Evolutionary conservation across 2,329 filamentous ascomycete genomes (phyloP).

Genomic region (Scedosporium boydii): DNA sequence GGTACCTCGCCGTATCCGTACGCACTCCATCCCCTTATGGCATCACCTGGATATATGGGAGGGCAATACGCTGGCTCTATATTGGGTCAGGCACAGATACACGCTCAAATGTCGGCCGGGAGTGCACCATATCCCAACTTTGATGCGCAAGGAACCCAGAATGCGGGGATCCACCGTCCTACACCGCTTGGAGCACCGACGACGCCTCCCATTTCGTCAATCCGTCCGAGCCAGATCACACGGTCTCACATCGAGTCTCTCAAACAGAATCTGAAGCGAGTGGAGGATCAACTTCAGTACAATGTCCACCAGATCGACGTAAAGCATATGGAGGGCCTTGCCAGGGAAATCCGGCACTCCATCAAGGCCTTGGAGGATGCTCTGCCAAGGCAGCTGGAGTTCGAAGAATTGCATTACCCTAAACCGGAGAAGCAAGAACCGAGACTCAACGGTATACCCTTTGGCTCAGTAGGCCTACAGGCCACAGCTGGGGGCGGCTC

Average conservation of each 20-base stretch:
- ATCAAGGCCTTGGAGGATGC: conserved; percentile 41
- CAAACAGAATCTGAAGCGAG: conserved; percentile 28
- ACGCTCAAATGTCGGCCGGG: not conserved
- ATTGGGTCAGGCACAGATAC: not conserved
- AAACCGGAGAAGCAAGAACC: conserved; percentile 19
- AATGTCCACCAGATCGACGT: conserved; percentile 56
- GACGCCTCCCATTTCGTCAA: conserved; percentile 44
- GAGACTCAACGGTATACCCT: conserved; percentile 7
- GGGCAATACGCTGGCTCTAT: not conserved
- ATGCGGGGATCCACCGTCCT: not conserved
- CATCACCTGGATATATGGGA: conserved; percentile 1
- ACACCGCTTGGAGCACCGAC: conserved; percentile 13
- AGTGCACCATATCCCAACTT: not conserved
- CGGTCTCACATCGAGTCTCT: conserved; percentile 48
- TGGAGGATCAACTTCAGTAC: conserved; percentile 49
- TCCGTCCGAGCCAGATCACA: conserved; percentile 51
- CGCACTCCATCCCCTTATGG: conserved; percentile 17
- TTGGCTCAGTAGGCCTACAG: not conserved
- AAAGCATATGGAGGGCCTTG: conserved; percentile 35
- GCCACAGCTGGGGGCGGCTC: not conserved
- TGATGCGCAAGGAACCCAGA: not conserved
- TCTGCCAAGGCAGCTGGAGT: conserved; percentile 32
- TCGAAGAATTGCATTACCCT: conserved; percentile 34
- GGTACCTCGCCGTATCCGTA: conserved; percentile 14
- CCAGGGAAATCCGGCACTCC: conserved; percentile 29